Base-by-base conservation (phyloP, 169 alveolate species). In the Eimeria sp. region DNA sequence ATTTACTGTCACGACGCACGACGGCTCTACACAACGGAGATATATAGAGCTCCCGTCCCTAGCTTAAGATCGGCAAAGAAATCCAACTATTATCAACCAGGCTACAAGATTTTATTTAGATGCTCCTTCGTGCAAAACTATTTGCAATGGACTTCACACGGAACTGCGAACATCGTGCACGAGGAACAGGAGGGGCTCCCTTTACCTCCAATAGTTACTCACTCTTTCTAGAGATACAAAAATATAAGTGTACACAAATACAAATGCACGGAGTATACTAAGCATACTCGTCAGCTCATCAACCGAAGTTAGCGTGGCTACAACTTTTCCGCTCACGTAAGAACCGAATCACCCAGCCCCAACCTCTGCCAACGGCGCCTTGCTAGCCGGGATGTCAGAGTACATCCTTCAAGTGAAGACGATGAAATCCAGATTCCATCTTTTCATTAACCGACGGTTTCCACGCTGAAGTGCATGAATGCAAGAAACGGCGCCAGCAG, bases 341-440 rank as follows among this genome's bases (percentile, higher is more conserved):
- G 51, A 14, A 40, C 40, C 30, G 82, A 3, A 6, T 72, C 82
- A 72, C 82, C 5, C 82, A 72, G 82, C 82, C 82, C 82, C 82
- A 72, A 70, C 30, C 54, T 34, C 82, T 34, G 54, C 51, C n/a
- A 13, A 51, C 6, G 30, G 54, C 82, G 54, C 27, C 82, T 72
- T 72, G 82, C 40, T 72, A 34, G 82, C 82, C 27, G 54, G 40
- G 18, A 30, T 49, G 30, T 72, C 82, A 72, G 54, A 40, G 51
- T 3, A 34, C 54, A 40, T 34, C 54, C 82, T 34, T 16, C 82
- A 72, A 34, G 27, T 72, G 3, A 72, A 72, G 10, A 40, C 54
- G 5, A 14, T 16, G 5, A 34, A n/a, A 2, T 34, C 40, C 13
- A 16, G 3, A 34, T 14, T 6, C 18, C 54, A 34, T 34, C 2